Evolutionary conservation across 2,329 filamentous ascomycete species (phyloP), one percentile per base, ranked within the genome.

Genomic region (Aureobasidium sp.): DNA sequence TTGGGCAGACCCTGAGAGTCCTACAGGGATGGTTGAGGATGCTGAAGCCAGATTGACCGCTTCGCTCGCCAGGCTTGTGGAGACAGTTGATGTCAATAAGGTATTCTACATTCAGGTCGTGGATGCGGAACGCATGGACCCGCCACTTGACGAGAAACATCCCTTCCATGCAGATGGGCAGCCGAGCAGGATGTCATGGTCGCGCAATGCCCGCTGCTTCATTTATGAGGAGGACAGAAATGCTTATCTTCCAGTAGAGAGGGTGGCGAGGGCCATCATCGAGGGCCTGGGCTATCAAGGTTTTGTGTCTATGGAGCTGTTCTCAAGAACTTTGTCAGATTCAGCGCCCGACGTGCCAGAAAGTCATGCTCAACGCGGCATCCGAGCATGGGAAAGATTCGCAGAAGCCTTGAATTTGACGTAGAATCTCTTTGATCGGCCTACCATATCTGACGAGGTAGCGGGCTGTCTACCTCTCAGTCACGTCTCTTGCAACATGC

Each of bases 31-130:
- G 37, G 56, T 45, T 3, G 50, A 44, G 3, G 40, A 57, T 30
- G 61, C 55, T 2, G 79, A 85, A 2, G 68, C 71, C 4, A 77
- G 74, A 0, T 73, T 86, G 1, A 64, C 67, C 6, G 69, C 71
- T 1, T 84, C 82, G 0, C 67, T 88, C 38, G 65, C 71, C 27
- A 70, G 75, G 4, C 69, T 89, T 5, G 66, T 81, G 0, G 59
- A 70, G 1, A 71, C 70, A 0, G 70, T 89, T 6, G 79, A 88
- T 56, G 72, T 79, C 2, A 66, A 70, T 37, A 88, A 85, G 64
- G 74, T 91, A 0, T 88, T 89, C 61, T 88, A 86, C 61, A 74
- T 91, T 1, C 88, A 91, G 63, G 76, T 90, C 6, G 86, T 86
- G 4, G 86, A 91, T 62, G 87, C 81, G 1, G 84, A 88, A 64